These are phyloP conservation scores for Colletotrichum magnum DNA, from an alignment of 2,329 filamentous ascomycete species.

Conservation along the genomic window DNA sequence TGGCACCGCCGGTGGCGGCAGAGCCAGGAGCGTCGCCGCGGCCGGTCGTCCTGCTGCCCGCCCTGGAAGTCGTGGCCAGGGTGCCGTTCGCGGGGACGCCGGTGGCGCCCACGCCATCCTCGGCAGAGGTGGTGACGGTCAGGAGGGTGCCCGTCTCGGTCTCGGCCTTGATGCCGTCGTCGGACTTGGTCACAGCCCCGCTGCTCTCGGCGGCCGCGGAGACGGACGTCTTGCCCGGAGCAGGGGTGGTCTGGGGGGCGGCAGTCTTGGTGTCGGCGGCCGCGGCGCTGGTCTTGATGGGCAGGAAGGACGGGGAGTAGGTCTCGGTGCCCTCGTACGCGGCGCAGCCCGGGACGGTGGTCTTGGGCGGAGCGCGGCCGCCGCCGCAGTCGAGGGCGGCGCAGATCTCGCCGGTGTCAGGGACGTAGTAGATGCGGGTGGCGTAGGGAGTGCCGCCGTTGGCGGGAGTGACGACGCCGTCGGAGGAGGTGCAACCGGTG, in stretches of 20 bases:
- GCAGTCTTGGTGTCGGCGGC: background rate
- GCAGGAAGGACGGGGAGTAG: conserved; percentile 66
- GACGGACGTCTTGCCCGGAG: background rate
- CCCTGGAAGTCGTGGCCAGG: background rate
- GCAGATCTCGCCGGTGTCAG: conserved; percentile 76
- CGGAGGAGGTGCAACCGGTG: conserved; percentile 59
- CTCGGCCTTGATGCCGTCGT: background rate
- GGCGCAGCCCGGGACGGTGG: conserved; percentile 72
- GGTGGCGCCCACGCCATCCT: background rate
- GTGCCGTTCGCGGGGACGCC: background rate
- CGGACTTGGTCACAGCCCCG: background rate
- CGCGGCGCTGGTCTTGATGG: conserved; percentile 46
- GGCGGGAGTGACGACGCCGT: conserved; percentile 44
- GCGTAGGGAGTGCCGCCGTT: conserved; percentile 52
- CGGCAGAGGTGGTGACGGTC: conserved; percentile 7
- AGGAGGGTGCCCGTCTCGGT: conserved; percentile 6
- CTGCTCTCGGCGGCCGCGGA: conserved; percentile 7
- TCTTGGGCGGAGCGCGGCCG: conserved; percentile 75
- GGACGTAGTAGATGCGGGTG: conserved; percentile 71
- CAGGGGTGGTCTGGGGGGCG: background rate
- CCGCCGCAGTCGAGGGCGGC: conserved; percentile 76
- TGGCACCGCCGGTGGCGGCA: background rate
- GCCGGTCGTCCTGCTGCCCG: background rate
- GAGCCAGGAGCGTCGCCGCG: background rate
- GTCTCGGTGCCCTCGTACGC: conserved; percentile 68